These are phyloP conservation scores for Paxillus involutus DNA, from an alignment of 768 basidiomycete species.

Conservation along the genomic window DNA sequence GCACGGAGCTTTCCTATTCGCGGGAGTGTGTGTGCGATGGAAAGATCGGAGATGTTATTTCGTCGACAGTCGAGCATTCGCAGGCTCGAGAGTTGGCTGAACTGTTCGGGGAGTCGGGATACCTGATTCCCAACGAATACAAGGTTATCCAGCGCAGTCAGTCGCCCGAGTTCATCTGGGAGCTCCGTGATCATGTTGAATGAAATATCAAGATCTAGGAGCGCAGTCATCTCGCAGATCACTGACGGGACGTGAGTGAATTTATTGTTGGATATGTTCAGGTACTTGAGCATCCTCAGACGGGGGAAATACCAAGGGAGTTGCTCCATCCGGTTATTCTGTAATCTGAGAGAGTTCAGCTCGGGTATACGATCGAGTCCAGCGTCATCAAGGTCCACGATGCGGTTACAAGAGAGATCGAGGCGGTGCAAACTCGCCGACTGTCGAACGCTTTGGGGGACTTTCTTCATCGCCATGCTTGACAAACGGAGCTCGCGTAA, in stretches of 20 bases:
- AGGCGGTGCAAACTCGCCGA: slow-evolving; percentile 73
- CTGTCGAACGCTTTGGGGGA: slow-evolving; percentile 81
- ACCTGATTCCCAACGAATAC: slow-evolving; percentile 87
- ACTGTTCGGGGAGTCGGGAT: slow-evolving; percentile 65
- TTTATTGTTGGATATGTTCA: slow-evolving; percentile 97
- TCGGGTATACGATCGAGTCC: slow-evolving; percentile 74
- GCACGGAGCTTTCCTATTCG: slow-evolving; percentile 66
- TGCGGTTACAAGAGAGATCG: slow-evolving; percentile 90
- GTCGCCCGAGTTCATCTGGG: slow-evolving; percentile 74
- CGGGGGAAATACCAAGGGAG: slow-evolving; percentile 86
- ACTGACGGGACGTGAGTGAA: slow-evolving; percentile 74
- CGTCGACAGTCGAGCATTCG: slow-evolving; percentile 79
- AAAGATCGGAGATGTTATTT: slow-evolving; percentile 79
- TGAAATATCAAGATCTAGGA: slow-evolving; percentile 88
- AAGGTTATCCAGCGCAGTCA: slow-evolving; percentile 68
- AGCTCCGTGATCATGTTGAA: slow-evolving; percentile 88
- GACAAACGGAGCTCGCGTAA: slow-evolving; percentile 85
- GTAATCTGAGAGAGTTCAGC: slow-evolving; percentile 67
- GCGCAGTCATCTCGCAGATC: slow-evolving; percentile 67
- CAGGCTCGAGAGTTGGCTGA: slow-evolving; percentile 55
- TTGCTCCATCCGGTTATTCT: slow-evolving; percentile 89
- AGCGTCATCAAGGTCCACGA: slow-evolving; percentile 85
- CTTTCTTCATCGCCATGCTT: slow-evolving; percentile 92
- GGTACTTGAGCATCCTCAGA: slow-evolving; percentile 63
- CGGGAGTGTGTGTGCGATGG: slow-evolving; percentile 66